Evolutionary conservation across 495 filamentous ascomycete species (phyloP).

Genomic region (Penicillium paxilli): DNA sequence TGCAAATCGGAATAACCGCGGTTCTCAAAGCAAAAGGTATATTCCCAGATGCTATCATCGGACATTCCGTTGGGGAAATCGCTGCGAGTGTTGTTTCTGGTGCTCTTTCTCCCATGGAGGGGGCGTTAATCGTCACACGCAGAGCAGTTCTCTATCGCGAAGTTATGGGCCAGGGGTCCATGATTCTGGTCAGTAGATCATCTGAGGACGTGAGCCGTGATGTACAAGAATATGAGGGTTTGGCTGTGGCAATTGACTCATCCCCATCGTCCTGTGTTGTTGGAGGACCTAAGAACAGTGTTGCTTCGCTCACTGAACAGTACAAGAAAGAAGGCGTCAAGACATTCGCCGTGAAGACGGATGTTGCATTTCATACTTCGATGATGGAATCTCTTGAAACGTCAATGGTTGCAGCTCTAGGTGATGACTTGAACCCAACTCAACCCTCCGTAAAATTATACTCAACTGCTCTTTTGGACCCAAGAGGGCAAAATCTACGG

Average conservation of each 20-base stretch:
- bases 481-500: background rate
- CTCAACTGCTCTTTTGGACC: background rate
- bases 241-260: slow-evolving; percentile 43
- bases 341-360: slow-evolving; percentile 26
- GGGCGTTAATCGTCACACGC: slow-evolving; percentile 29
- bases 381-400: slow-evolving; percentile 16
- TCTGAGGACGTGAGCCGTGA: background rate
- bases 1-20: slow-evolving; percentile 31
- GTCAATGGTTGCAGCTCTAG: background rate
- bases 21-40: slow-evolving; percentile 24
- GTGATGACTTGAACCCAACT: background rate
- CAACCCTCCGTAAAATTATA: background rate
- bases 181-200: slow-evolving; percentile 43
- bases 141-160: slow-evolving; percentile 34
- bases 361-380: slow-evolving; percentile 36
- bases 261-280: slow-evolving; percentile 42
- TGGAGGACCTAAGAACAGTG: slow-evolving; percentile 26
- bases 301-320: slow-evolving; percentile 14
- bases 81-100: slow-evolving; percentile 29
- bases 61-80: slow-evolving; percentile 40
- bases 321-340: slow-evolving; percentile 23
- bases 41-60: slow-evolving; percentile 30
- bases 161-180: slow-evolving; percentile 49
- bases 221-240: slow-evolving; percentile 7
- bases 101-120: slow-evolving; percentile 25